Base-by-base conservation (phyloP, 1,139 yeast genomes). In the Wickerhamomyces sp. region DNA sequence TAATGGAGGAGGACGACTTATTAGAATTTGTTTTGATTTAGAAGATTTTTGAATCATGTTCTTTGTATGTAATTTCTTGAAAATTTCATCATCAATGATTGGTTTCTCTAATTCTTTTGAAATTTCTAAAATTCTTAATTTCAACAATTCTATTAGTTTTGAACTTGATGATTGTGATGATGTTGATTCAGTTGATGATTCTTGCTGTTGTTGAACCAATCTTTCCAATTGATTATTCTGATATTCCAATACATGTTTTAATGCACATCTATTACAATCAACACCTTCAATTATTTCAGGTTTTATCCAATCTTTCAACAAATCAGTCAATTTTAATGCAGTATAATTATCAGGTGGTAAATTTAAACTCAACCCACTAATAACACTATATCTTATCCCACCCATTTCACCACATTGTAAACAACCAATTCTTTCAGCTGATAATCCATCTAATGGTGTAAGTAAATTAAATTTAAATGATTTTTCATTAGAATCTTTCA, bases 241-340 rank as follows among this genome's bases (percentile, higher is more conserved):
- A 50, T 78, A 83, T 10, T 72, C 73, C 41, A 67, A 67, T 14
- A 88, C 83, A 48, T 83, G 84, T 30, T 67, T 63, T 54, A 90
- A 70, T 7, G 95, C 93, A 71, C 97, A 90, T 59, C 97, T 73
- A 63, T 90, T 88, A 68, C 97, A 90, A 64, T 89, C 93, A 38
- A 90, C 97, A 43, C 90, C 96, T 54, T 89, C 90, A 51, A 90
- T 90, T 31, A 86, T 79, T 63, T 90, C 97, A 34, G 93, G 88
- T 45, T 77, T 75, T 13, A 77, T 78, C 87, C 95, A 90, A 45
- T 84, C 84, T 40, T 76, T 71, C 50, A 90, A 67, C 46, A 90
- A 71, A 18, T 76, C 80, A 4, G 76, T 68, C 45, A 90, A 68
- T 29, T 75, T 71, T 30, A 72, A 73, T 23, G 70, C 60, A 55